phyloP scores from a whole-genome alignment of 345 rosid genomes.

The Lagerstroemia speciosa region DNA sequence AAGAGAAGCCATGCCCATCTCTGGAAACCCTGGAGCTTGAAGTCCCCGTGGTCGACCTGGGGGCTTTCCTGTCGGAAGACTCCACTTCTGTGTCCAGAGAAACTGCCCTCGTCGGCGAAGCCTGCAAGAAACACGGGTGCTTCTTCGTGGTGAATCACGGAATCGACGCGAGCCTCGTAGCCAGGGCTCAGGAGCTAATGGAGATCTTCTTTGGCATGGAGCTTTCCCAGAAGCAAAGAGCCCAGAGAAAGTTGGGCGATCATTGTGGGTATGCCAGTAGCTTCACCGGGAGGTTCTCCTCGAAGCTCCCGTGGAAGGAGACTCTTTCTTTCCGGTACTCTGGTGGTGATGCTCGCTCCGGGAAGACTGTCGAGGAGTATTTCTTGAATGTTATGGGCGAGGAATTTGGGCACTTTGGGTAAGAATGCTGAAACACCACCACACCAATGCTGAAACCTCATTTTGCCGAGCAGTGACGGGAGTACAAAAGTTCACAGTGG shows the following conservation, averaged over 20 bases:
- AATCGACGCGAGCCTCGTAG: constrained; percentile 38
- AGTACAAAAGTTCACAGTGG: too few species aligned
- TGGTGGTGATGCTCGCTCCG: constrained; percentile 15
- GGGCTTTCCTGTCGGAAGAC: constrained; percentile 46
- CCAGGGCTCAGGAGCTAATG: constrained; percentile 35
- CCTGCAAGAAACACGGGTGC: constrained; percentile 73
- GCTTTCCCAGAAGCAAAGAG: constrained; percentile 46
- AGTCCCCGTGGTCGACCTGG: constrained; percentile 60
- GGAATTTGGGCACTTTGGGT: constrained; percentile 58
- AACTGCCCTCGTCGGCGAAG: constrained; percentile 41
- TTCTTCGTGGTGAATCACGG: constrained; percentile 73
- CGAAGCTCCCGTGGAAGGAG: constrained; percentile 93
- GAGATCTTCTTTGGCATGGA: constrained; percentile 51
- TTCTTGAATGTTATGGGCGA: constrained; percentile 45
- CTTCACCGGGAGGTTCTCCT: constrained; percentile 67
- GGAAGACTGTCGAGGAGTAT: constrained; percentile 36
- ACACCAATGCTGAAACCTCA: too few species aligned
- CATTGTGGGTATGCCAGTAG: constrained; percentile 76
- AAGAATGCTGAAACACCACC: constrained; percentile 4
- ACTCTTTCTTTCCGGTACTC: constrained; percentile 61
- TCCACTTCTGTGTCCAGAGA: constrained; percentile 30
- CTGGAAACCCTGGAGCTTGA: constrained; percentile 32
- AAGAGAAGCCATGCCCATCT: constrained; percentile 44
- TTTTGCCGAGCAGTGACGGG: too few species aligned
- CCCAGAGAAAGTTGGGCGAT: constrained; percentile 56